Percentiles rank a stretch among this genome's conserved stretches.
These are phyloP conservation scores for Astrephomene gubernaculifera DNA, from an alignment of 139 green algal genomes.

Conservation along the genomic window DNA sequence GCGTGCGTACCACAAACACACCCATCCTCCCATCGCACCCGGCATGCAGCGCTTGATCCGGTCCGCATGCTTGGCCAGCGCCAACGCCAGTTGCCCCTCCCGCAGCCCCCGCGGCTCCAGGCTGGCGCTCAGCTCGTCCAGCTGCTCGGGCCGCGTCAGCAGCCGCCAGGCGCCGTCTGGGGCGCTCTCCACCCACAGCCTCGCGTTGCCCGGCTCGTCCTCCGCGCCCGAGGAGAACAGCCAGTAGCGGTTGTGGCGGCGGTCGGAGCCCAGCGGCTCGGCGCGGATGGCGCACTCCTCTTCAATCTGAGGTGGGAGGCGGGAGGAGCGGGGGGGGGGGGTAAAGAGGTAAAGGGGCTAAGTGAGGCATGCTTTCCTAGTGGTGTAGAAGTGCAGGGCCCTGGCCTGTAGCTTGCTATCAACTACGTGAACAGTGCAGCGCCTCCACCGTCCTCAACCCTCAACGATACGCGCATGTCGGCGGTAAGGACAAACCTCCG, in stretches of 20 bases:
- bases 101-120: conserved; percentile 70
- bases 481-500: no score
- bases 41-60: conserved; percentile 44
- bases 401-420: no score
- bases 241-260: conserved; percentile 86
- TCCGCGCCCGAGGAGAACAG: conserved; percentile 46
- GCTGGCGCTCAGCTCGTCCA: conserved; percentile 65
- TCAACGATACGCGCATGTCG: no score
- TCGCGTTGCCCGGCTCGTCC: conserved; percentile 31
- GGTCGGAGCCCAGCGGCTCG: conserved; percentile 83
- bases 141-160: conserved; percentile 51
- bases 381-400: no score
- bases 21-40: no score
- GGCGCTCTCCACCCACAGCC: conserved; percentile 61
- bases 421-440: no score
- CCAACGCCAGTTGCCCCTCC: conserved; percentile 59
- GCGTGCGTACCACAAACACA: no score
- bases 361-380: no score
- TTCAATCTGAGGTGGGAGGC: conserved; percentile 33
- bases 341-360: no score
- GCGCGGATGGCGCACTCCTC: conserved; percentile 58
- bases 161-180: conserved; percentile 62
- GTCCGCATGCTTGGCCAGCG: conserved; percentile 33
- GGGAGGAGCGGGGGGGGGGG: no score
- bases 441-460: no score